These are phyloP conservation scores for Solanum ahanhuiri DNA, from an alignment of 257 asterid genomes.

Conservation along the genomic window DNA sequence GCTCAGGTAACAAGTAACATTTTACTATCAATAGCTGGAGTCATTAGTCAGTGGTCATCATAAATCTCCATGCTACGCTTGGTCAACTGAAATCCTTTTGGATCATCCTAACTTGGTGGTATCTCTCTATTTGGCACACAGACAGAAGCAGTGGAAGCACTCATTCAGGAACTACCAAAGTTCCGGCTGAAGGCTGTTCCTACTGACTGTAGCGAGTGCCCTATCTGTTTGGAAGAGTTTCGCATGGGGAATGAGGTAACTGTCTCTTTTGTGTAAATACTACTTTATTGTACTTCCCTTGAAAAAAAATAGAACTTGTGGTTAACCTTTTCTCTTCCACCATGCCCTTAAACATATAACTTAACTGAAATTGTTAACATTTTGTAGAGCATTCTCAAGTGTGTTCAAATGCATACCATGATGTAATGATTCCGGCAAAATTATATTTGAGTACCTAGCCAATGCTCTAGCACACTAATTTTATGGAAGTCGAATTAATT, in stretches of 20 bases:
- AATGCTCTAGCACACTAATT: not conserved
- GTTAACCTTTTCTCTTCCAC: not conserved
- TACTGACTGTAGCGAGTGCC: conserved; percentile 71
- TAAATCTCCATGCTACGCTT: not conserved
- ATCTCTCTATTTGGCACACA: conserved; percentile 16
- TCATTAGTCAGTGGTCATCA: not conserved
- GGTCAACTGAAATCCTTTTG: not conserved
- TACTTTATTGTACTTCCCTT: not conserved
- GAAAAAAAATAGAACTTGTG: not conserved
- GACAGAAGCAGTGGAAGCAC: conserved; percentile 85
- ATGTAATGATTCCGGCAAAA: not conserved
- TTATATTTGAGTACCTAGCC: not conserved
- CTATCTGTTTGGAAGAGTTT: conserved; percentile 75
- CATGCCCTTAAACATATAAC: not conserved
- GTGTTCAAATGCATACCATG: not conserved
- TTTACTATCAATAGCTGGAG: conserved; percentile 2
- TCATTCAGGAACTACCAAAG: conserved; percentile 76
- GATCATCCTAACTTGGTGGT: not conserved
- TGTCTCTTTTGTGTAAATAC: not conserved
- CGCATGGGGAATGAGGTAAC: conserved; percentile 58
- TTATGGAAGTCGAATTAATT: not conserved
- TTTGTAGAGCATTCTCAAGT: not conserved
- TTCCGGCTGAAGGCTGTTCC: conserved; percentile 72
- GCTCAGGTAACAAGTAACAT: conserved; percentile 57
- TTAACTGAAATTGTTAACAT: not conserved